A percentile compares a stretch with the other conserved stretches of the same genome.
These are phyloP conservation scores for Micractinium sp. DNA, from an alignment of 139 green algal genomes.

Conservation along the genomic window DNA sequence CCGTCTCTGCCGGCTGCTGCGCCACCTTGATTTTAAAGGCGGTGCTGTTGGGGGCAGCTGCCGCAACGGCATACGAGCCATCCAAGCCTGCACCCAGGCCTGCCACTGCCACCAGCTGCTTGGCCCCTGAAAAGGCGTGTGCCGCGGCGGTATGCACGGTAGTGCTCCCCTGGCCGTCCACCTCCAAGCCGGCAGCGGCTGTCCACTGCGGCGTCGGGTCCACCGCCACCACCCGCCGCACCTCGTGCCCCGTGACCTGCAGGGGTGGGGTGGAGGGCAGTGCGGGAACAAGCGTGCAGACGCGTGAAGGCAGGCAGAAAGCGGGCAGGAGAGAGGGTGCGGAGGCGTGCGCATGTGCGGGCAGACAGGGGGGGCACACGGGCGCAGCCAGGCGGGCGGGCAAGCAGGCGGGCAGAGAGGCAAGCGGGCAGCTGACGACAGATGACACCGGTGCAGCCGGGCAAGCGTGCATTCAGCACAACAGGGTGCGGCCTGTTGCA, in stretches of 20 bases:
- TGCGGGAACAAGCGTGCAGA: neutral
- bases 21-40: slow-evolving; percentile 1
- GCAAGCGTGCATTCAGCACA: too few species aligned
- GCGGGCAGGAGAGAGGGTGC: too few species aligned
- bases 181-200: neutral
- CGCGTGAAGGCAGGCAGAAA: neutral
- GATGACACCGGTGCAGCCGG: neutral
- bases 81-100: neutral
- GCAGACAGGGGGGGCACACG: too few species aligned
- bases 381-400: too few species aligned
- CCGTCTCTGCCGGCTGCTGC: neutral
- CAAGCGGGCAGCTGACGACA: neutral
- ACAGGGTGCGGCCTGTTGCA: too few species aligned
- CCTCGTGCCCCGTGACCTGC: neutral
- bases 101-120: neutral
- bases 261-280: neutral
- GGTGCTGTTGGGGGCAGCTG: neutral
- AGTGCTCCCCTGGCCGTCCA: neutral
- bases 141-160: neutral
- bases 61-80: neutral
- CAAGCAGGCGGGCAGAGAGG: too few species aligned
- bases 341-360: too few species aligned
- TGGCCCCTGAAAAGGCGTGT: slow-evolving; percentile 1
- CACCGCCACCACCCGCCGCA: neutral
- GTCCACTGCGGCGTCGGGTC: neutral